Evolutionary conservation across 352 stramenopile species (phyloP), one percentile per base, ranked within the genome.

Genomic region (Phytophthora uliginosa): DNA sequence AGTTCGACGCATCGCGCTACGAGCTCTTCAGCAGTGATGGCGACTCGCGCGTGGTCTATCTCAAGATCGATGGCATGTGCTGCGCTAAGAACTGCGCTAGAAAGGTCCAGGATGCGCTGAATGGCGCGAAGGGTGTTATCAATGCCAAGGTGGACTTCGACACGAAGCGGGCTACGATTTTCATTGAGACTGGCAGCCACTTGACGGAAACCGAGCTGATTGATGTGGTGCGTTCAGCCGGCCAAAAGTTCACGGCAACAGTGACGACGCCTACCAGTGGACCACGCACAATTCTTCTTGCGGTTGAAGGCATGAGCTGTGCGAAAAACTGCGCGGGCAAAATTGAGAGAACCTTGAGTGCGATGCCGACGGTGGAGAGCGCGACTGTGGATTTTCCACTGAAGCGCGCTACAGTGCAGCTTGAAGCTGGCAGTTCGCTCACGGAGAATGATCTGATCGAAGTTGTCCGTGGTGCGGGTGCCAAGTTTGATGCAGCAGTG

Each of bases 271-370:
- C 86, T 22, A 72, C 73, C 15, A 63, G 55, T 3, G 75, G 79
- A 20, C 78, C 84, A 17, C 85, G 82, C 20, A 88, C 76, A 4
- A 78, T 95, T 52, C 48, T 84, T 18, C 67, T 97, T 13, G 61
- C 82, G 20, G 70, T 97, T 17, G 77, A 83, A 5, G 90, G 89
- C 20, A 95, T 97, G 90, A 93, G 81, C 52, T 95, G 88, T 58
- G 84, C 84, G 17, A 94, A 93, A 62, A 94, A 94, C 47, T 95
- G 90, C 28, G 89, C 86, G 18, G 77, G 71, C 6, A 97, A 95
- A 59, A 81, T 97, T 1, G 73, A 95, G 59, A 78, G 67, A 1
- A 83, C 85, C 7, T 77, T 97, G 33, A 74, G 74, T 45, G 66
- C 77, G 5, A 71, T 84, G 1, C 17, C 78, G 7, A 83, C 83